Percentiles rank a stretch among this genome's conserved stretches.
These are phyloP conservation scores for Termitomyces sp. DNA, from an alignment of 1,284 basidiomycete genomes.

Conservation along the genomic window DNA sequence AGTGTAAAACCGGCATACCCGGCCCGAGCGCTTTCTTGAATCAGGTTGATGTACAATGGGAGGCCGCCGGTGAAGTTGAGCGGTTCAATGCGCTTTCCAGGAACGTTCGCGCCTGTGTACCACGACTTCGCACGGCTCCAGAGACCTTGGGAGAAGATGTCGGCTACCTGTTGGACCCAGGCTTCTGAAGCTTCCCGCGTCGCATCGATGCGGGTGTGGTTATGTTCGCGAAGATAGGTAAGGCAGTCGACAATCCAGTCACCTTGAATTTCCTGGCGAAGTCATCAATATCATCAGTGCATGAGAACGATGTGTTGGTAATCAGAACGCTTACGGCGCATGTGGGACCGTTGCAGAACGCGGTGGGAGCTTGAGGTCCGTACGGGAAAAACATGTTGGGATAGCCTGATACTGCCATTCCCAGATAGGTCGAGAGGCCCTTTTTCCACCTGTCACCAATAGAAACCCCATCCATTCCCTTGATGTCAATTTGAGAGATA, in stretches of 20 bases:
- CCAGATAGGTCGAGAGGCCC: constrained; percentile 20
- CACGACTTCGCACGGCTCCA: constrained; percentile 21
- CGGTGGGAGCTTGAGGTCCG: constrained; percentile 23
- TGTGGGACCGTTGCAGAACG: constrained; percentile 23
- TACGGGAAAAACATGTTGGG: constrained; percentile 26
- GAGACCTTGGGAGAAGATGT: constrained; percentile 11
- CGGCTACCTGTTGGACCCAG: constrained; percentile 13
- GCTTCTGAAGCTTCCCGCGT: constrained; percentile 17
- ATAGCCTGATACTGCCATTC: constrained; percentile 16
- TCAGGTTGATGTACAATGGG: constrained; percentile 14
- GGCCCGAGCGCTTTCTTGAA: constrained; percentile 16
- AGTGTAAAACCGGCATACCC: constrained; percentile 22
- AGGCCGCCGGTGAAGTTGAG: constrained; percentile 22
- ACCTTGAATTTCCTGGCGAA: constrained; percentile 20
- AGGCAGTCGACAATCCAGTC: constrained; percentile 22
- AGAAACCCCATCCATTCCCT: constrained; percentile 16
- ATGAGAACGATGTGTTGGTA: not conserved
- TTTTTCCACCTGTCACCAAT: constrained; percentile 22
- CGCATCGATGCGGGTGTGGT: constrained; percentile 17
- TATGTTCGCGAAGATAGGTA: constrained; percentile 14
- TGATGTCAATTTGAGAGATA: constrained; percentile 22
- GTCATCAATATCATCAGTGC: not conserved
- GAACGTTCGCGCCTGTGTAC: constrained; percentile 23
- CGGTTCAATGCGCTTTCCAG: constrained; percentile 19
- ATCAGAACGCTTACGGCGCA: constrained; percentile 16